phyloP scores from a whole-genome alignment of 345 rosid species.

The Hibiscus syriacus region DNA sequence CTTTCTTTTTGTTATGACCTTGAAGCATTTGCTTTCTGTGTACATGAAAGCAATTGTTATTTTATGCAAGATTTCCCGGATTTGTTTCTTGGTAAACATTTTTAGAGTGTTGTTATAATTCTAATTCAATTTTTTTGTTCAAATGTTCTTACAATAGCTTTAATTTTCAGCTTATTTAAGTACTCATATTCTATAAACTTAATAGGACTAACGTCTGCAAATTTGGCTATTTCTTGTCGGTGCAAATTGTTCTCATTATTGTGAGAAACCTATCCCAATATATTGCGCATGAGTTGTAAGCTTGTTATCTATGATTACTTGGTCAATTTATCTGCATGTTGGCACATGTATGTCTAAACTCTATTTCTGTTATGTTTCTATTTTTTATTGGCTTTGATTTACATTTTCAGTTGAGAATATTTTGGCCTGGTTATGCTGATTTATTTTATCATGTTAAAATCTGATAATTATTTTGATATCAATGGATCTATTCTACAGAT shows the following conservation, averaged over 20 bases:
- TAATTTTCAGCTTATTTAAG: background rate
- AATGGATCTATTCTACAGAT: constrained; percentile 19
- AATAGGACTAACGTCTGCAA: background rate
- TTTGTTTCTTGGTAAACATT: background rate
- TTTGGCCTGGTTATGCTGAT: background rate
- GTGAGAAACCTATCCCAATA: background rate
- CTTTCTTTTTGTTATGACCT: background rate
- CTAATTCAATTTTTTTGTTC: background rate
- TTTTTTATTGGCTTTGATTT: background rate
- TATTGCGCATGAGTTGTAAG: background rate
- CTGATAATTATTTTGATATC: constrained; percentile 7
- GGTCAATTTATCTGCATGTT: background rate
- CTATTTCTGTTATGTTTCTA: background rate
- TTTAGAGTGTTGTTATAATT: background rate
- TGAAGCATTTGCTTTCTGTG: background rate
- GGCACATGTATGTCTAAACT: background rate
- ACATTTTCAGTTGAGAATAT: background rate
- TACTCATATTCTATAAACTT: background rate
- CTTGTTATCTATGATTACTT: background rate
- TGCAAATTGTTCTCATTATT: background rate
- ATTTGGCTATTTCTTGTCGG: background rate
- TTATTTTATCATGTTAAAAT: constrained; percentile 3
- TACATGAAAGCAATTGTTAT: background rate
- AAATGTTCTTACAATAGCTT: background rate
- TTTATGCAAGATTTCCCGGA: background rate